Evolutionary conservation across 2,329 filamentous ascomycete species (phyloP).

Genomic region (Endocalyx cinctus): DNA sequence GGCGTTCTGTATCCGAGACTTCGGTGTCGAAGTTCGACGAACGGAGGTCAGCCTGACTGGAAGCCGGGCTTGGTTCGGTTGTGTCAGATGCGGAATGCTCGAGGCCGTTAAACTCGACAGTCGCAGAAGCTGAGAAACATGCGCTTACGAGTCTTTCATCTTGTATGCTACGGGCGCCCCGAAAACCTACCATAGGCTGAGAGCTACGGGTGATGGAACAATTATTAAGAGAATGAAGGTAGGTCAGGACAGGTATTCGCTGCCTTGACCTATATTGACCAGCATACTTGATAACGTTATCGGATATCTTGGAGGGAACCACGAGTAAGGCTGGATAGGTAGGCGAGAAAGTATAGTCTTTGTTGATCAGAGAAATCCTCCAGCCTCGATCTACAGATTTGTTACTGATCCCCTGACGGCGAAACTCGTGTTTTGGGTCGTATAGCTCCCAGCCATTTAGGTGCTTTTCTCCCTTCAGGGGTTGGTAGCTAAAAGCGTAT

Average conservation of each 20-base stretch:
- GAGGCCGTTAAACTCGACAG: conserved; percentile 33
- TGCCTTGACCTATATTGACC: conserved; percentile 82
- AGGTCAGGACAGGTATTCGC: conserved; percentile 84
- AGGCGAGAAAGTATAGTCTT: conserved; percentile 83
- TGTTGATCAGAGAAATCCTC: conserved; percentile 87
- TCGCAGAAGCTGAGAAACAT: conserved; percentile 74
- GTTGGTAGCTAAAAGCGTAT: conserved; percentile 83
- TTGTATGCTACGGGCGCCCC: conserved; percentile 85
- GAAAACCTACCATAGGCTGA: conserved; percentile 82
- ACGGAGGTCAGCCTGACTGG: conserved; percentile 48
- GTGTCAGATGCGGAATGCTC: conserved; percentile 25
- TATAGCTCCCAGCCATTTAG: conserved; percentile 82
- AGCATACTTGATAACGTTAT: conserved; percentile 93
- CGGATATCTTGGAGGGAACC: conserved; percentile 87
- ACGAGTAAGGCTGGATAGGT: conserved; percentile 85
- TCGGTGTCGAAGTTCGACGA: conserved; percentile 39
- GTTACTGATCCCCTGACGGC: conserved; percentile 78
- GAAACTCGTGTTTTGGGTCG: conserved; percentile 79
- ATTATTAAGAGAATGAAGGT: conserved; percentile 94
- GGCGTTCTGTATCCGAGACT: conserved; percentile 57
- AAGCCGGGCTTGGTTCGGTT: conserved; percentile 34
- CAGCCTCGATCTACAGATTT: conserved; percentile 76
- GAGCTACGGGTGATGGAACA: conserved; percentile 95
- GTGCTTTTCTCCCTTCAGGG: conserved; percentile 66
- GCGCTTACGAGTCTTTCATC: conserved; percentile 91